These are phyloP conservation scores for Penicillium sp. DNA, from an alignment of 2,329 filamentous ascomycete genomes.

Conservation along the genomic window DNA sequence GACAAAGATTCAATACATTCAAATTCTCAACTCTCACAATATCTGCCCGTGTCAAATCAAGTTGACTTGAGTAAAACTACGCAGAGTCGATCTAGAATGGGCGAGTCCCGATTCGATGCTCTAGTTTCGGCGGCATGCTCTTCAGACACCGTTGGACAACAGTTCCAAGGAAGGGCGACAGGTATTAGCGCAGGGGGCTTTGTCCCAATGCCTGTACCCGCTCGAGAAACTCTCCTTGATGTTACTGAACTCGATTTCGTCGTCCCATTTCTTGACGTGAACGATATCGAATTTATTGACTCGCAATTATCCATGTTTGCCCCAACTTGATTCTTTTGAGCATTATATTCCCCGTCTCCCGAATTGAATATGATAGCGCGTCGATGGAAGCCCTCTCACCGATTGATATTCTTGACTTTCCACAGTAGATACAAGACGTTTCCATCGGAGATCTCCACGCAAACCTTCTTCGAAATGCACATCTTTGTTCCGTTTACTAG, in stretches of 20 bases:
- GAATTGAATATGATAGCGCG: no score
- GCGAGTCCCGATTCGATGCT: neutral
- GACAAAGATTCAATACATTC: no score
- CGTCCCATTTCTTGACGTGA: neutral
- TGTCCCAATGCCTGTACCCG: neutral
- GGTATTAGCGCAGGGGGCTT: neutral
- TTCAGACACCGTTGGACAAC: neutral
- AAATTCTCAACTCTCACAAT: no score
- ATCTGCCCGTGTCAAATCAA: no score
- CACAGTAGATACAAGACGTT: neutral
- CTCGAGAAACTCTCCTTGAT: neutral
- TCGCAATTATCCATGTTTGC: neutral
- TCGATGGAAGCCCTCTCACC: neutral
- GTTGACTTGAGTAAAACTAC: neutral
- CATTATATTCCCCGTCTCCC: no score
- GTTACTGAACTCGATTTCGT: neutral
- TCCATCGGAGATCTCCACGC: neutral
- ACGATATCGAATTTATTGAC: neutral
- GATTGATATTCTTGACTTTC: neutral
- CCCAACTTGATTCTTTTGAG: neutral
- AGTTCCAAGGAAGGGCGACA: neutral
- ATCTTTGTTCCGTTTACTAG: neutral
- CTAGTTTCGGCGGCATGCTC: neutral
- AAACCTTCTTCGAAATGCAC: neutral
- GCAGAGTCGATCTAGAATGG: neutral